phyloP scores from a whole-genome alignment of 306 rosid species.

The Dicorynia guianensis region DNA sequence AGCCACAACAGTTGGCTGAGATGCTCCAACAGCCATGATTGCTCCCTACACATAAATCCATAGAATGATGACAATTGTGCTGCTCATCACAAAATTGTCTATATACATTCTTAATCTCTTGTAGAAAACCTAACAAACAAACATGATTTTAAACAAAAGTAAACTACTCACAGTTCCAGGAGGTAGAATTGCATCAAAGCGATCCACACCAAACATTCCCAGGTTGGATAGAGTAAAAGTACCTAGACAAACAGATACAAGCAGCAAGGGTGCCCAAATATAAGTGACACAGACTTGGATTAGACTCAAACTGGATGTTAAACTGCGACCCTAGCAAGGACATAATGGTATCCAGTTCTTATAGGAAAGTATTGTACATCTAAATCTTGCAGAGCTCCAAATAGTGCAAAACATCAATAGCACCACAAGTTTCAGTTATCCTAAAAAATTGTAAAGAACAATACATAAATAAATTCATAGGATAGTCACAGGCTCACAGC shows the following conservation, averaged over 20 bases:
- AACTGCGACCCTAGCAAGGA: no score
- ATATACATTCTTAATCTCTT: constrained; percentile 22
- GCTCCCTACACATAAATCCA: constrained; percentile 74
- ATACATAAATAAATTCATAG: no score
- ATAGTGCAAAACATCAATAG: background rate
- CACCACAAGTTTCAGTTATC: background rate
- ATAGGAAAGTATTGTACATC: no score
- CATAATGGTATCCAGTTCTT: no score
- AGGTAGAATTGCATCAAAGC: constrained; percentile 95
- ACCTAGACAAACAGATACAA: constrained; percentile 56
- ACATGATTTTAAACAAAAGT: constrained; percentile 19
- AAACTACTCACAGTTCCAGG: constrained; percentile 84
- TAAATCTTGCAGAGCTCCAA: no score
- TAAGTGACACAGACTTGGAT: constrained; percentile 14
- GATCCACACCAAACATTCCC: constrained; percentile 98
- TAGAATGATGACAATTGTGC: constrained; percentile 24
- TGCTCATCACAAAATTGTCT: background rate
- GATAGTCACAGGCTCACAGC: no score
- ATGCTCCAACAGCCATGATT: constrained; percentile 96
- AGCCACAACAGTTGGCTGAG: constrained; percentile 80
- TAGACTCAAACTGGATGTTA: constrained; percentile 1
- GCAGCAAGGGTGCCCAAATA: constrained; percentile 17
- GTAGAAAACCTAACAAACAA: background rate
- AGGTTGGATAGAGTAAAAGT: constrained; percentile 94
- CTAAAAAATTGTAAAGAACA: background rate